These are phyloP conservation scores for Globisporangium radiosum DNA, from an alignment of 352 stramenopile species.

Conservation along the genomic window DNA sequence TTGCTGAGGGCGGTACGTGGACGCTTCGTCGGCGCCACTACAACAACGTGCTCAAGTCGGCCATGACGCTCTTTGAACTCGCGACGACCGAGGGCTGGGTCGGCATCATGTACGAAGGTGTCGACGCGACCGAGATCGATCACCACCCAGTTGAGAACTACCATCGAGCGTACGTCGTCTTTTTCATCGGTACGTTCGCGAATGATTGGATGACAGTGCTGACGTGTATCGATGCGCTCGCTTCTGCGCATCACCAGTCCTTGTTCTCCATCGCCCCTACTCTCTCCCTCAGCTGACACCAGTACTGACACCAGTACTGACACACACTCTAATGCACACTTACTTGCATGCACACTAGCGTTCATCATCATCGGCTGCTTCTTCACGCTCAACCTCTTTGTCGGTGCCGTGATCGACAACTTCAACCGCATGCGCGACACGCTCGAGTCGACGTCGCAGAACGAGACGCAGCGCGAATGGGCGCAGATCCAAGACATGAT, in stretches of 20 bases:
- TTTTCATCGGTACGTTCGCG: slow-evolving; percentile 57
- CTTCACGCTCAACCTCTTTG: slow-evolving; percentile 87
- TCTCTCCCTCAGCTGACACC: not conserved
- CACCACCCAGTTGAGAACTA: slow-evolving; percentile 71
- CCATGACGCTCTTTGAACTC: slow-evolving; percentile 78
- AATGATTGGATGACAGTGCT: not conserved
- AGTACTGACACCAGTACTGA: too few relatives aligned
- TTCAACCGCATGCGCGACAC: slow-evolving; percentile 64
- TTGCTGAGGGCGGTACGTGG: slow-evolving; percentile 21
- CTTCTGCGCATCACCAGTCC: too few relatives aligned
- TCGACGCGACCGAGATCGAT: slow-evolving; percentile 61
- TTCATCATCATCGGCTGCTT: slow-evolving; percentile 86
- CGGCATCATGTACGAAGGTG: slow-evolving; percentile 68
- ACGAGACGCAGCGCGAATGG: slow-evolving; percentile 67
- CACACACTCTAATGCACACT: not conserved
- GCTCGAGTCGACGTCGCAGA: slow-evolving; percentile 36
- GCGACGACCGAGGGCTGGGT: slow-evolving; percentile 84
- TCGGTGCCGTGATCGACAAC: slow-evolving; percentile 86
- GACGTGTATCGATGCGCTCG: too few relatives aligned
- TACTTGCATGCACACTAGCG: slow-evolving; percentile 10
- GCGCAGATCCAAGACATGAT: slow-evolving; percentile 39
- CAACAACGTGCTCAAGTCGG: slow-evolving; percentile 53
- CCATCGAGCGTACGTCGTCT: slow-evolving; percentile 51
- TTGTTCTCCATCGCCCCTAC: not conserved
- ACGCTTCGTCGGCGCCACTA: slow-evolving; percentile 38